A percentile compares a stretch with the other conserved stretches of the same genome.
These are phyloP conservation scores for Penicillium sp. DNA, from an alignment of 2,329 filamentous ascomycete species.

Conservation along the genomic window DNA sequence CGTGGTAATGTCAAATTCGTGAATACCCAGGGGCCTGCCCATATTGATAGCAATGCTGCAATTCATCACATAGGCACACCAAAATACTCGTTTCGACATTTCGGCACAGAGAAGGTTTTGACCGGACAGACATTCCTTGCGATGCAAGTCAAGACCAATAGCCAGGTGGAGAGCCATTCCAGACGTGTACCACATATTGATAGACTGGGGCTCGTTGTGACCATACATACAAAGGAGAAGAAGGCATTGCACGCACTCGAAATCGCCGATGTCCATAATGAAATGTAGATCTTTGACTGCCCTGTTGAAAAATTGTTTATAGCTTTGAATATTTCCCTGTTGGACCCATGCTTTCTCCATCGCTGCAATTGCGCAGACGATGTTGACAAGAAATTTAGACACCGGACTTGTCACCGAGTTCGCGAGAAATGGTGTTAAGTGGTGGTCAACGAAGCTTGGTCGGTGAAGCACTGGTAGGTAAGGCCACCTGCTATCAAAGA, in stretches of 20 bases:
- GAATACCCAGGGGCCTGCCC: constrained; percentile 24
- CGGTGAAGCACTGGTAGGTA: constrained; percentile 26
- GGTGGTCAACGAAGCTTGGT: constrained; percentile 17
- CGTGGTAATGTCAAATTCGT: constrained; percentile 25
- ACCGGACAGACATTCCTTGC: constrained; percentile 14
- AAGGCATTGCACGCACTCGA: constrained; percentile 27
- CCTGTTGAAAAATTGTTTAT: constrained; percentile 5
- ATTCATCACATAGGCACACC: constrained; percentile 27
- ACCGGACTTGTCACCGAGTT: not conserved
- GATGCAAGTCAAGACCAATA: constrained; percentile 23
- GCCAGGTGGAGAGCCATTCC: constrained; percentile 24
- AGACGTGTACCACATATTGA: constrained; percentile 26
- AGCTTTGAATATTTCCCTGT: not conserved
- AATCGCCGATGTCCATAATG: constrained; percentile 19
- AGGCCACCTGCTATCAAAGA: constrained; percentile 28
- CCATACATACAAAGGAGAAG: constrained; percentile 28
- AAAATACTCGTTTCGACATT: constrained; percentile 26
- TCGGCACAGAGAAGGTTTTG: constrained; percentile 15
- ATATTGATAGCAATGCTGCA: constrained; percentile 28
- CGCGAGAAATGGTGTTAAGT: not conserved
- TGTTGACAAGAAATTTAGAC: constrained; percentile 22
- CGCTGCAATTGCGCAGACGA: constrained; percentile 24
- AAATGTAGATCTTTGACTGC: constrained; percentile 13
- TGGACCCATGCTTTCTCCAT: constrained; percentile 16
- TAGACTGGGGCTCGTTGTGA: constrained; percentile 26